Percentiles rank a stretch among this genome's conserved stretches.
phyloP scores from a whole-genome alignment of 1,284 basidiomycete species.

The Neonothopanus nambi region DNA sequence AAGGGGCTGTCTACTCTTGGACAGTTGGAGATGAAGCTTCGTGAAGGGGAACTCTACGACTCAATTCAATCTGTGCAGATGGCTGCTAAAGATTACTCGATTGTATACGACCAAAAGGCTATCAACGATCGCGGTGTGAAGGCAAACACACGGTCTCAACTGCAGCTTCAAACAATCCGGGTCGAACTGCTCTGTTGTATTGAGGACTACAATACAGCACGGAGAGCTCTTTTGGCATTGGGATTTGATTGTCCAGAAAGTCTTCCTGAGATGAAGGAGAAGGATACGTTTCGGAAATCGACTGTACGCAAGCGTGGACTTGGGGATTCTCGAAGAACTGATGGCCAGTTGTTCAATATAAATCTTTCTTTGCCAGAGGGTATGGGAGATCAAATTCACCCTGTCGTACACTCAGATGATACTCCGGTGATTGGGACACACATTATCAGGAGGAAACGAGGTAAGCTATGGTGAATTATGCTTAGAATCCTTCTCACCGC shows the following conservation, averaged over 20 bases:
- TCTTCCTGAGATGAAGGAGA: not conserved
- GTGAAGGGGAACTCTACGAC: not conserved
- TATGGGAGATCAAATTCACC: not conserved
- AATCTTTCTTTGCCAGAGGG: no score
- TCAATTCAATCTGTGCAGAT: not conserved
- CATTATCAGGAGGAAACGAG: not conserved
- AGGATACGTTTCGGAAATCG: not conserved
- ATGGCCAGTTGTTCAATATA: not conserved
- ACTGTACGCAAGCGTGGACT: not conserved
- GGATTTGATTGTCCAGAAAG: not conserved
- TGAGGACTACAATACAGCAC: not conserved
- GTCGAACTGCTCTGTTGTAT: no score
- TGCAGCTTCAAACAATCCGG: no score
- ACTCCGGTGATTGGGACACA: not conserved
- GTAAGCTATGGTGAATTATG: no score
- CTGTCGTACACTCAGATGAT: not conserved
- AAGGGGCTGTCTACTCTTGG: not conserved
- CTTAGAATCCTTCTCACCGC: no score
- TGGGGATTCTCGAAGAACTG: not conserved
- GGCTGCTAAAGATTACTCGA: not conserved
- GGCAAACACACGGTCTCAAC: no score
- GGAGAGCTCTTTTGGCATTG: not conserved
- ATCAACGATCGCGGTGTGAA: not conserved
- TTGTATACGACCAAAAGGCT: not conserved
- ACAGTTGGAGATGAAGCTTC: not conserved